Evolutionary conservation across 73 alveolate genomes (phyloP).

Genomic region (Blepharisma japonicum): DNA sequence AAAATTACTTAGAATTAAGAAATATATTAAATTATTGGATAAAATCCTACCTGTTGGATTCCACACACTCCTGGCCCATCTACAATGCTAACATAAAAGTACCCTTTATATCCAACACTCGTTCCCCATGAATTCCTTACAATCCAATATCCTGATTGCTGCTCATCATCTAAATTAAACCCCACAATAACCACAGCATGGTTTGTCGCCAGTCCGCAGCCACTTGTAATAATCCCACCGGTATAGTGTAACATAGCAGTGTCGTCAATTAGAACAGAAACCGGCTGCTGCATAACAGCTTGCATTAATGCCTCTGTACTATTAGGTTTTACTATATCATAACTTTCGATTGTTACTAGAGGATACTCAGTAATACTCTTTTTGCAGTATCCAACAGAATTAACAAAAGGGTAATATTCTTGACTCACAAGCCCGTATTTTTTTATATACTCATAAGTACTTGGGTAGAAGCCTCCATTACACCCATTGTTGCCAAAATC

Average conservation of each 20-base stretch:
- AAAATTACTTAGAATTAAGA: too few relatives aligned
- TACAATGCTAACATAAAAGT: constrained; percentile 28
- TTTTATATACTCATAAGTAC: not conserved
- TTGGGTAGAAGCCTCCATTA: constrained; percentile 44
- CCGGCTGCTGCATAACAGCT: not conserved
- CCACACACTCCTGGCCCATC: constrained; percentile 21
- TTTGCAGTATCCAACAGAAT: not conserved
- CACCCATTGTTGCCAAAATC: constrained; percentile 49
- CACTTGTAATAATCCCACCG: not conserved
- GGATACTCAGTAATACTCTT: not conserved
- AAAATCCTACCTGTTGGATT: not conserved
- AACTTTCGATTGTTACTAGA: not conserved
- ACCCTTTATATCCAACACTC: constrained; percentile 60
- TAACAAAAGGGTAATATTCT: not conserved
- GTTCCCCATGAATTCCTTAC: constrained; percentile 71
- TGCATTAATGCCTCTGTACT: not conserved
- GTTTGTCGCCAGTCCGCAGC: constrained; percentile 22
- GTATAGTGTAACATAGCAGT: not conserved
- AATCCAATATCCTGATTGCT: constrained; percentile 50
- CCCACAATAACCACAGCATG: constrained; percentile 69
- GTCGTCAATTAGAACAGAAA: not conserved
- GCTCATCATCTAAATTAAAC: constrained; percentile 38
- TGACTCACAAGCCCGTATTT: not conserved
- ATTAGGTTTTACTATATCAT: not conserved
- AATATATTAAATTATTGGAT: too few relatives aligned